Evolutionary conservation across 139 green algal genomes (phyloP).

Genomic region (Volvox reticuliferus): DNA sequence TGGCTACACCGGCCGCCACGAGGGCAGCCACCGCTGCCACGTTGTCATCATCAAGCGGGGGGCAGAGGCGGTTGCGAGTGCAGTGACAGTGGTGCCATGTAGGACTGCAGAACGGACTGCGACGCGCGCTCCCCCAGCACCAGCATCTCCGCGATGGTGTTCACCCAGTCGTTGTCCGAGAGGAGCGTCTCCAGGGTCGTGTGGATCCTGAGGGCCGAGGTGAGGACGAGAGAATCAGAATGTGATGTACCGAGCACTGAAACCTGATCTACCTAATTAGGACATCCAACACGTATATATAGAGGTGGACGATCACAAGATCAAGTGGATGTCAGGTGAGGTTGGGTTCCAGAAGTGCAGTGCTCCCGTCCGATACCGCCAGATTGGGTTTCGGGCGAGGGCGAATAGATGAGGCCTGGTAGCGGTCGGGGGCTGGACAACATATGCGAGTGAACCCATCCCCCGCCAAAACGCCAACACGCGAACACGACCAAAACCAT

Average conservation of each 20-base stretch:
- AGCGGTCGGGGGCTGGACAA: too few species aligned
- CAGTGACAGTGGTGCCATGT: not conserved
- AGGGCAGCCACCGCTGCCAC: not conserved
- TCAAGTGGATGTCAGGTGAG: too few species aligned
- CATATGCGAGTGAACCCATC: not conserved
- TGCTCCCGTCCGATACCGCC: too few species aligned
- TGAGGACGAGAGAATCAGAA: too few species aligned
- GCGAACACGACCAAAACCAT: not conserved
- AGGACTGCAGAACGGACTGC: not conserved
- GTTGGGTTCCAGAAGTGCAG: too few species aligned
- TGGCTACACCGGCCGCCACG: not conserved
- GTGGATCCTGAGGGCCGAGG: conserved; percentile 66
- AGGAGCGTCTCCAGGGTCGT: conserved; percentile 71
- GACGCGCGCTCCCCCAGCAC: conserved; percentile 34
- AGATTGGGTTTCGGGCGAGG: too few species aligned
- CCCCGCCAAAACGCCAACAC: too few species aligned
- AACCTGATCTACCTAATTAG: too few species aligned
- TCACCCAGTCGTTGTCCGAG: conserved; percentile 53
- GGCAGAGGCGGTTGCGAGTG: not conserved
- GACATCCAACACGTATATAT: too few species aligned
- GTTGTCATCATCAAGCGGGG: not conserved
- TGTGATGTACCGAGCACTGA: too few species aligned
- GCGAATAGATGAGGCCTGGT: too few species aligned
- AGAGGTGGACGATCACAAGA: not conserved
- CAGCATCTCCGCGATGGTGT: conserved; percentile 40